Conservation (phyloP, 257 asterid species). For the Linaria vulgaris region DNA sequence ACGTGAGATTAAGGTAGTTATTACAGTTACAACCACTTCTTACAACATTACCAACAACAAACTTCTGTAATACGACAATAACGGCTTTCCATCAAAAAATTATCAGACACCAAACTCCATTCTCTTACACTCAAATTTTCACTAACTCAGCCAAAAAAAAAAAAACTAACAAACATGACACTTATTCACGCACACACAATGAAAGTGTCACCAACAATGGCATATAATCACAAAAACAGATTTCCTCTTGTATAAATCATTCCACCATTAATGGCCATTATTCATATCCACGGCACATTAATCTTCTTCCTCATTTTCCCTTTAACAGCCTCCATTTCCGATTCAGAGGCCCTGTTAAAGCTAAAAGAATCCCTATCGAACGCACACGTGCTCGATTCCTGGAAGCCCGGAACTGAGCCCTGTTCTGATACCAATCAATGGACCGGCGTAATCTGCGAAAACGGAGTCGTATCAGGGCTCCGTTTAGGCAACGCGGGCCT, state of each 20-base stretch:
- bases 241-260: too few relatives aligned
- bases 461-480: constrained; percentile 44
- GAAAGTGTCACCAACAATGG: constrained; percentile 10
- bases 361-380: constrained; percentile 51
- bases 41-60: constrained; percentile 24
- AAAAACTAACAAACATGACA: background rate
- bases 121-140: constrained; percentile 20
- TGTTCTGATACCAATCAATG: constrained; percentile 45
- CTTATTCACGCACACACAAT: background rate
- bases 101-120: constrained; percentile 22
- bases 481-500: constrained; percentile 50
- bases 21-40: constrained; percentile 30
- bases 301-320: constrained; percentile 29
- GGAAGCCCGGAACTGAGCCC: constrained; percentile 64
- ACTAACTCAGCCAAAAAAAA: background rate
- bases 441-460: constrained; percentile 53
- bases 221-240: background rate
- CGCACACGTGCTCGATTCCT: constrained; percentile 55
- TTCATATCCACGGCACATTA: constrained; percentile 33
- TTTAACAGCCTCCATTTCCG: constrained; percentile 31
- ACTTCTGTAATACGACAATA: constrained; percentile 29
- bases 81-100: constrained; percentile 39
- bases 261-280: constrained; percentile 44
- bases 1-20: too few relatives aligned
- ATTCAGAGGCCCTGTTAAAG: constrained; percentile 61